Evolutionary conservation across 2,329 filamentous ascomycete species (phyloP).

Genomic region (Pseudocercospora crystallina): DNA sequence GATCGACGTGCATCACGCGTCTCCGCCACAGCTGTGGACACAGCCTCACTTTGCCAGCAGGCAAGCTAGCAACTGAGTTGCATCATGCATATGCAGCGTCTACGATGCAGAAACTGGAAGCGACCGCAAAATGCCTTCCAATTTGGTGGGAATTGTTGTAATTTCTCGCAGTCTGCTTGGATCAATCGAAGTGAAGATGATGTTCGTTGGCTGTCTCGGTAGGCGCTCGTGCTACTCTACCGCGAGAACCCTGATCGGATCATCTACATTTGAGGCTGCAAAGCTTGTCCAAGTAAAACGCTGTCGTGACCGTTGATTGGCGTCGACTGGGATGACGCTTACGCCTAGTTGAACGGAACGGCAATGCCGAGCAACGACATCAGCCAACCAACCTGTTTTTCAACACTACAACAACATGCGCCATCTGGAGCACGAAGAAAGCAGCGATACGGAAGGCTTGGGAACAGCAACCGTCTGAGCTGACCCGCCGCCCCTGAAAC

Average conservation of each 20-base stretch:
- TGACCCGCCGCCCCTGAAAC: slow-evolving; percentile 23
- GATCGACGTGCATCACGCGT: slow-evolving; percentile 5
- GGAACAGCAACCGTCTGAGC: slow-evolving; percentile 17
- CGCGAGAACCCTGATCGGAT: slow-evolving; percentile 8
- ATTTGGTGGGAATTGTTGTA: no score
- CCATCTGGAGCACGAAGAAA: slow-evolving; percentile 3
- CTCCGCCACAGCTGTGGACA: slow-evolving; percentile 2
- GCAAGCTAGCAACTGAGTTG: slow-evolving; percentile 5
- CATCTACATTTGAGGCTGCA: slow-evolving; percentile 17
- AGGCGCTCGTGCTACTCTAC: slow-evolving; percentile 23
- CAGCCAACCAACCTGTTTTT: slow-evolving; percentile 16
- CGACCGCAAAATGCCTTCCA: neutral
- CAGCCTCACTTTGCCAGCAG: neutral
- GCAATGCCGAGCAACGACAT: slow-evolving; percentile 10
- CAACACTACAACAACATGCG: slow-evolving; percentile 12
- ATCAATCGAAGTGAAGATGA: neutral
- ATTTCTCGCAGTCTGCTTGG: no score
- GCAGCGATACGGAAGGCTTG: slow-evolving; percentile 21
- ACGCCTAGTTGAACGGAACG: slow-evolving; percentile 7
- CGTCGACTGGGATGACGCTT: slow-evolving; percentile 10
- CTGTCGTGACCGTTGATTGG: slow-evolving; percentile 11
- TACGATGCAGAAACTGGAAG: slow-evolving; percentile 5
- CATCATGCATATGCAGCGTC: slow-evolving; percentile 8
- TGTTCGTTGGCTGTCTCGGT: slow-evolving; percentile 9
- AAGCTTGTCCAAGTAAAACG: slow-evolving; percentile 12